phyloP scores from a whole-genome alignment of 495 filamentous ascomycete species.

The Chaetomium fimeti region DNA sequence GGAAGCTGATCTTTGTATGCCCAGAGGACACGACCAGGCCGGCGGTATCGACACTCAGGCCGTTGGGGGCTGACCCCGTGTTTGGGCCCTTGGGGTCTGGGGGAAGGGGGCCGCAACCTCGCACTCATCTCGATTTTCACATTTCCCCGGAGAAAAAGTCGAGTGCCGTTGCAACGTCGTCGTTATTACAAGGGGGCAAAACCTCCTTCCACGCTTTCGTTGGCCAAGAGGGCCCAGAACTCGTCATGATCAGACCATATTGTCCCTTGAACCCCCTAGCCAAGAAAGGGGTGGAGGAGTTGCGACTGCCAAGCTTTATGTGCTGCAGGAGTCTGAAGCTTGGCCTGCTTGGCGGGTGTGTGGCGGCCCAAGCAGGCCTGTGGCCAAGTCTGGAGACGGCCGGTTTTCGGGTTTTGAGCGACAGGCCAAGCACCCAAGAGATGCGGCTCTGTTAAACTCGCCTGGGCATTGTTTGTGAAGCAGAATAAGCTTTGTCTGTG shows the following conservation, averaged over 20 bases:
- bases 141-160: neutral
- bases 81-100: neutral
- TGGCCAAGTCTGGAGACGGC: neutral
- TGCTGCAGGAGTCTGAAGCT: neutral
- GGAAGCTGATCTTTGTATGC: conserved; percentile 16
- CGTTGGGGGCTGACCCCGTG: conserved; percentile 6
- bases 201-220: neutral
- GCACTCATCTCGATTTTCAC: neutral
- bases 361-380: too few species aligned
- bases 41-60: neutral
- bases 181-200: neutral
- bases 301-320: conserved; percentile 18
- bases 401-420: too few species aligned
- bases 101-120: neutral
- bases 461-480: neutral
- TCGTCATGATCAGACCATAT: conserved; percentile 1
- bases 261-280: neutral
- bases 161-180: neutral
- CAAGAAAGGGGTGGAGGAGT: conserved; percentile 5
- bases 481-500: neutral
- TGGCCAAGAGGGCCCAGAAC: neutral
- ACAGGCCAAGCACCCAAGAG: conserved; percentile 6
- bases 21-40: neutral
- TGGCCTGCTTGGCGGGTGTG: conserved; percentile 8
- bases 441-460: neutral